These are phyloP conservation scores for Neonothopanus nambi DNA, from an alignment of 1,284 basidiomycete species.

Conservation along the genomic window DNA sequence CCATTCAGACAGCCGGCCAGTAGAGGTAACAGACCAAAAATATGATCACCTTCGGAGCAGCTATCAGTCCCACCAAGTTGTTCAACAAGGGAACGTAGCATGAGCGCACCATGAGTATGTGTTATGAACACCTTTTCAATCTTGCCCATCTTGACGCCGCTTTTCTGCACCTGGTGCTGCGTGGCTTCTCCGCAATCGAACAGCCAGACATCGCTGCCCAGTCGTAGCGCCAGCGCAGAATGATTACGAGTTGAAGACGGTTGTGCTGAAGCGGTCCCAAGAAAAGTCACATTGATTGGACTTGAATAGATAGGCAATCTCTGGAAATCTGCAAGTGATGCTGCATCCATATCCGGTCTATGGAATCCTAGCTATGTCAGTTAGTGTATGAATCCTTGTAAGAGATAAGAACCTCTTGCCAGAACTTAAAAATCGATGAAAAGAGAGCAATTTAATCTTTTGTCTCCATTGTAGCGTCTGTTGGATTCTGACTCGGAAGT, in stretches of 20 bases:
- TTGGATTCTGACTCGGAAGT: no score
- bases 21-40: constrained; percentile 79
- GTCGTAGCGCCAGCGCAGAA: constrained; percentile 64
- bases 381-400: no score
- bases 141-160: constrained; percentile 71
- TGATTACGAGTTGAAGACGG: constrained; percentile 77
- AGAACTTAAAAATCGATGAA: no score
- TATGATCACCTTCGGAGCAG: constrained; percentile 73
- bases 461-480: no score
- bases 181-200: constrained; percentile 88
- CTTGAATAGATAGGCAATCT: constrained; percentile 14
- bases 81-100: neutral
- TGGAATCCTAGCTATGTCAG: neutral
- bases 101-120: constrained; percentile 78
- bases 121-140: constrained; percentile 91
- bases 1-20: constrained; percentile 70
- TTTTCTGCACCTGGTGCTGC: constrained; percentile 77
- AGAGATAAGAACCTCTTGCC: no score
- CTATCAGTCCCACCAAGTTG: constrained; percentile 1
- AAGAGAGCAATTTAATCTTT: no score
- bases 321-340: no score
- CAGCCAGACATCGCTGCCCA: constrained; percentile 73
- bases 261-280: constrained; percentile 78
- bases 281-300: constrained; percentile 62
- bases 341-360: no score